Evolutionary conservation across 2,329 filamentous ascomycete genomes (phyloP), one percentile per base, ranked within the genome.

Genomic region (Boeremia exigua): DNA sequence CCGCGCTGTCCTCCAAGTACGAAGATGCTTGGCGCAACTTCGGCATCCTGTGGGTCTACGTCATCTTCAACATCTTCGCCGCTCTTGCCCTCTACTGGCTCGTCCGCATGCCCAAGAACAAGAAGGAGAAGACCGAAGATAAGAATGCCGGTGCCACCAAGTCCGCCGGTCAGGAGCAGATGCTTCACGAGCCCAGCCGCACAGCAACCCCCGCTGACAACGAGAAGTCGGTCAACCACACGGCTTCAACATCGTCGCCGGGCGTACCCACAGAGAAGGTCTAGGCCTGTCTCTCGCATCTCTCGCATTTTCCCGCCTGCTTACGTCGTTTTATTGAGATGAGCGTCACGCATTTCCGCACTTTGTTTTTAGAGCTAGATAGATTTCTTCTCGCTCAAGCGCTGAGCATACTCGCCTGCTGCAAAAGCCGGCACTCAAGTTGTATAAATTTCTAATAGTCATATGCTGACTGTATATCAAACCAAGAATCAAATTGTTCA

Each of bases 11-110:
- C 48, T 76, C 78, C n/a, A 67, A 70, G 38, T 82, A 80, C 58
- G 62, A 51, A 17, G 65, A 81, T 12, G 68, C 72, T n/a, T 84
- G 82, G 82, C 74, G 82, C 40, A 81, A 85, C 60, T 83, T 83
- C 51, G 83, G 83, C 2, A 74, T 86, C 42, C 70, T 85, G 50
- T 84, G 80, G 75, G 81, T 70, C 2, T 85, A 77, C 57, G 75
- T 84, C 48, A 72, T 78, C 33, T 83, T 85, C 69, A 86, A 86
- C 61, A 67, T 81, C 15, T 59, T 71, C 28, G 80, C 70, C 0
- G 82, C 83, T 0, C 68, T 83, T 8, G 74, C 77, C 36, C 65
- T 86, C 17, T 85, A 86, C 69, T 85, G 81, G 81, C 67, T 84
- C 36, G 66, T 78, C 17, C 74, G 83, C n/a, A 80, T 85, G 61